Evolutionary conservation across 192 early-diverging fungal species (phyloP).

Genomic region (Thamnidium elegans): DNA sequence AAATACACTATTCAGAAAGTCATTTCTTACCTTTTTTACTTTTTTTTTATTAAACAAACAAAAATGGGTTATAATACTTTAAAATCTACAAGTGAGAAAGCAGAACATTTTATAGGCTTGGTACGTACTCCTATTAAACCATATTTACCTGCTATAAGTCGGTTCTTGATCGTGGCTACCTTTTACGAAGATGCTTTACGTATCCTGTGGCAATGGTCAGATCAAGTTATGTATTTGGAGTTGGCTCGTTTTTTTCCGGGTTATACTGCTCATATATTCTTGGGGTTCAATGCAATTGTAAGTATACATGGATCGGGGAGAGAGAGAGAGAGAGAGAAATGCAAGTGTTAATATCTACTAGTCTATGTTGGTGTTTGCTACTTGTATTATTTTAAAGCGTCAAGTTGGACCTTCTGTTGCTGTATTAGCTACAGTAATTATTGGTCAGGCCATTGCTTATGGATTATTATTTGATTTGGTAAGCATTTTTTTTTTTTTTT

Average conservation of each 20-base stretch:
- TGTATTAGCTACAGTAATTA: constrained; percentile 74
- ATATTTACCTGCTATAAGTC: constrained; percentile 80
- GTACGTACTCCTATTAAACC: constrained; percentile 80
- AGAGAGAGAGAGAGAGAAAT: neutral
- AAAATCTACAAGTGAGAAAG: constrained; percentile 4
- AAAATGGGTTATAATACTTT: constrained; percentile 12
- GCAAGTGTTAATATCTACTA: constrained; percentile 4
- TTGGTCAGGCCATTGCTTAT: constrained; percentile 87
- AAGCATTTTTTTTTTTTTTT: neutral
- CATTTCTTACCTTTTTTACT: too few species aligned
- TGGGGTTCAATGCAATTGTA: constrained; percentile 74
- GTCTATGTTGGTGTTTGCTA: constrained; percentile 75
- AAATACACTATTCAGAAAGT: too few species aligned
- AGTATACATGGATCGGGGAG: constrained; percentile 15
- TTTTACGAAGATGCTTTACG: constrained; percentile 91
- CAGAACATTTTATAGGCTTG: constrained; percentile 49
- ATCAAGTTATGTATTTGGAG: constrained; percentile 86
- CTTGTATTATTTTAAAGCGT: constrained; percentile 75
- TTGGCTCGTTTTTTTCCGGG: constrained; percentile 76
- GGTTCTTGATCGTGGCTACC: constrained; percentile 90
- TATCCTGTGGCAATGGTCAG: constrained; percentile 82
- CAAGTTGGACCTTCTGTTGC: constrained; percentile 76
- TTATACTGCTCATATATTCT: constrained; percentile 76
- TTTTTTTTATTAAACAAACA: too few species aligned
- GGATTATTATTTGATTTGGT: constrained; percentile 85